phyloP scores from a whole-genome alignment of 2,329 filamentous ascomycete genomes.

The Colletotrichum aenigma region DNA sequence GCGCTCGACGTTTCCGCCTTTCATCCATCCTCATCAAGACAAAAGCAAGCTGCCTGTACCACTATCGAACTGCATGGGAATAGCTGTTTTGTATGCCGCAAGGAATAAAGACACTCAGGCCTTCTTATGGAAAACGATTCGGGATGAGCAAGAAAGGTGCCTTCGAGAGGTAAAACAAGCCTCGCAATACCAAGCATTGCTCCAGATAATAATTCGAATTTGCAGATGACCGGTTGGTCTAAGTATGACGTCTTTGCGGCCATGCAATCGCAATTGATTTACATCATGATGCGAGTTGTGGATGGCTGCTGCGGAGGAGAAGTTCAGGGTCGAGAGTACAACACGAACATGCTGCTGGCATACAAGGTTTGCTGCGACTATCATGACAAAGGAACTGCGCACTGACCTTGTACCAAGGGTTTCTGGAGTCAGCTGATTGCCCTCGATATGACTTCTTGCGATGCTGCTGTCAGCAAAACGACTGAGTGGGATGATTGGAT shows the following conservation, averaged over 20 bases:
- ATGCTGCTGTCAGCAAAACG: not conserved
- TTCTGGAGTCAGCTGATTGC: not conserved
- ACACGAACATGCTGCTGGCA: not conserved
- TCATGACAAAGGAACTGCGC: no score
- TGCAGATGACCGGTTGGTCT: not conserved
- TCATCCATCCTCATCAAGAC: constrained; percentile 7
- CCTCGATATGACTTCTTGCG: not conserved
- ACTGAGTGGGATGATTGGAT: constrained; percentile 9
- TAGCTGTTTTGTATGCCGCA: not conserved
- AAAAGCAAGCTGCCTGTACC: not conserved
- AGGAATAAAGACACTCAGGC: not conserved
- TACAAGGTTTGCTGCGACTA: not conserved
- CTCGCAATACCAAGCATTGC: not conserved
- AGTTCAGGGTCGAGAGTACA: not conserved
- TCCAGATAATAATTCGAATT: not conserved
- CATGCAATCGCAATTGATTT: constrained; percentile 9
- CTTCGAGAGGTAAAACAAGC: not conserved
- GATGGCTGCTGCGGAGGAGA: not conserved
- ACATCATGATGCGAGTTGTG: constrained; percentile 16
- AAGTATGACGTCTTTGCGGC: constrained; percentile 1
- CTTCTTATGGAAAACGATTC: constrained; percentile 9
- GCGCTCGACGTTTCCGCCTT: constrained; percentile 13
- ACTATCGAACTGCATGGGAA: constrained; percentile 11
- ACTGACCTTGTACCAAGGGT: not conserved
- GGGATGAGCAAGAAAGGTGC: not conserved